These are phyloP conservation scores for Aphanomyces euteiches DNA, from an alignment of 352 stramenopile genomes.

Conservation along the genomic window DNA sequence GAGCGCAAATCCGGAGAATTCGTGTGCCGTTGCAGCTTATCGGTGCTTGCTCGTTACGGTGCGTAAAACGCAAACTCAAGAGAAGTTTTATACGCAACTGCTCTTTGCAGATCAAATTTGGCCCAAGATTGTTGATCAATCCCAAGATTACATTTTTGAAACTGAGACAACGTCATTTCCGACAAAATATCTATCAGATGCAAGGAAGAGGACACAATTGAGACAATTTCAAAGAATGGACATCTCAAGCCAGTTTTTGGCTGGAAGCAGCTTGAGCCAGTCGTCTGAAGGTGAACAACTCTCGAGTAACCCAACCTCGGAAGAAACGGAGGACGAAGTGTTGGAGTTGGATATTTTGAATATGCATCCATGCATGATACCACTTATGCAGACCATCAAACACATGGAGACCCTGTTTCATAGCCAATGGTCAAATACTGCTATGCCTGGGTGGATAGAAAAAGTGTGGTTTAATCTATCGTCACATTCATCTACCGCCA, in stretches of 20 bases:
- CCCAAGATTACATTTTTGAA: slow-evolving; percentile 42
- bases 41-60: slow-evolving; percentile 70
- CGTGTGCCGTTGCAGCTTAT: slow-evolving; percentile 49
- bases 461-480: slow-evolving; percentile 57
- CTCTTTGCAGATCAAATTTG: slow-evolving; percentile 71
- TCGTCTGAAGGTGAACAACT: not conserved
- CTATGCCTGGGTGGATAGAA: slow-evolving; percentile 78
- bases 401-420: slow-evolving; percentile 75
- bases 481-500: slow-evolving; percentile 46
- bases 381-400: slow-evolving; percentile 61
- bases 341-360: slow-evolving; percentile 78
- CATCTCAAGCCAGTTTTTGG: slow-evolving; percentile 56
- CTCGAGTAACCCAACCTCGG: slow-evolving; percentile 6
- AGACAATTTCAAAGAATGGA: slow-evolving; percentile 9
- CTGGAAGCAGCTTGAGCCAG: slow-evolving; percentile 66
- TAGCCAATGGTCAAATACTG: slow-evolving; percentile 41
- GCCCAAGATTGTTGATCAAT: slow-evolving; percentile 58
- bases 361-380: slow-evolving; percentile 70
- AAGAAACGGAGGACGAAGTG: slow-evolving; percentile 29
- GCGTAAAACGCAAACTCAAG: slow-evolving; percentile 76
- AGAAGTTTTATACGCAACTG: slow-evolving; percentile 85
- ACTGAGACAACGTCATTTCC: slow-evolving; percentile 43
- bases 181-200: slow-evolving; percentile 29
- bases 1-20: slow-evolving; percentile 45
- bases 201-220: slow-evolving; percentile 24